Conservation (phyloP, 257 asterid genomes). For the Echites panduratus region DNA sequence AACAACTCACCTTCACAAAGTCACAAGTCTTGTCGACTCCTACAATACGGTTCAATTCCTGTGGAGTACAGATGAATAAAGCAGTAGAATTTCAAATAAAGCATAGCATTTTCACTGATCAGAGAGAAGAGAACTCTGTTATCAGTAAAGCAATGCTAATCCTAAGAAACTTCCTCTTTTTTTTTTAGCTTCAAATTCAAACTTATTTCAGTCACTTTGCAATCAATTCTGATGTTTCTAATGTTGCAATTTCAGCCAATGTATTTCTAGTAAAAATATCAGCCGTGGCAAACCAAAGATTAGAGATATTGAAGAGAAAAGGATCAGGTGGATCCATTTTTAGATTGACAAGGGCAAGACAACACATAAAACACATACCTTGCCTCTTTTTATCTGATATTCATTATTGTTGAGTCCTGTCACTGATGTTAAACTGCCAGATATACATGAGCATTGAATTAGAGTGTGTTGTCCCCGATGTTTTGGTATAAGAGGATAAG, state of each 20-base stretch:
- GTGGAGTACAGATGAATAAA: conserved; percentile 9
- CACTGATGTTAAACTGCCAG: conserved; percentile 71
- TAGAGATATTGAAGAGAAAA: neutral
- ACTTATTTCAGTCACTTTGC: neutral
- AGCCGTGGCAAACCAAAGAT: neutral
- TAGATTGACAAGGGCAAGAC: neutral
- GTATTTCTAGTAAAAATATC: neutral
- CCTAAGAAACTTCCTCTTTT: neutral
- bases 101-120: neutral
- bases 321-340: neutral
- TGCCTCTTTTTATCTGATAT: conserved; percentile 89
- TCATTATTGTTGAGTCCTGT: conserved; percentile 97
- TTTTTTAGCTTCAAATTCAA: neutral
- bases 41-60: conserved; percentile 66
- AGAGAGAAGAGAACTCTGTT: neutral
- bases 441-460: conserved; percentile 18
- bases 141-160: no score
- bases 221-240: neutral
- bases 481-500: neutral
- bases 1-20: conserved; percentile 67
- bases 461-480: neutral
- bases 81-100: neutral
- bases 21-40: conserved; percentile 74
- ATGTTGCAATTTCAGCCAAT: neutral
- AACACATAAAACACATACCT: conserved; percentile 39